These are phyloP conservation scores for Kurtzmaniella fragi DNA, from an alignment of 805 yeast species.

Conservation along the genomic window DNA sequence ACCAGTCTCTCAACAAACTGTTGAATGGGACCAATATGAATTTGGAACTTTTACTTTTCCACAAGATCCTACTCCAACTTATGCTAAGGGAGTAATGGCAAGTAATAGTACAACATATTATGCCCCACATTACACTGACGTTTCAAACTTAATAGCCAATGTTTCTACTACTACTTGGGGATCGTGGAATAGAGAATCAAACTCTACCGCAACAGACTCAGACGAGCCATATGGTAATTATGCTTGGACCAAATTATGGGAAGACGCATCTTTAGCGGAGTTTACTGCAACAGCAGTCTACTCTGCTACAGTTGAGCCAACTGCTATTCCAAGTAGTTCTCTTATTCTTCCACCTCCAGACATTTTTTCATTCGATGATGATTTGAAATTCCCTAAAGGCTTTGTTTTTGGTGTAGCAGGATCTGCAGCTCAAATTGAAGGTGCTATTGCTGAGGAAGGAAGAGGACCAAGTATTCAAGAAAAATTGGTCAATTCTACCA, in stretches of 20 bases:
- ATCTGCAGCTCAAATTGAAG: conserved; percentile 32
- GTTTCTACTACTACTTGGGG: conserved; percentile 15
- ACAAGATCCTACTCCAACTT: conserved; percentile 2
- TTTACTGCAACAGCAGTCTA: conserved; percentile 12
- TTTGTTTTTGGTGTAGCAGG: conserved; percentile 26
- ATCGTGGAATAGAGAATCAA: conserved; percentile 10
- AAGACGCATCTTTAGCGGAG: conserved; percentile 7
- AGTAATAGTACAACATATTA: conserved; percentile 4
- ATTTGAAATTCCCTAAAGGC: conserved; percentile 11
- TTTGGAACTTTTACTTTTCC: not conserved
- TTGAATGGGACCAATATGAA: no score
- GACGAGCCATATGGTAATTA: conserved; percentile 16
- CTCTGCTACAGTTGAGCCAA: conserved; percentile 13
- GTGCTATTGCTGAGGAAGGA: conserved; percentile 28
- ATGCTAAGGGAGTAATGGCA: conserved; percentile 2
- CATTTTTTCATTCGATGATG: conserved; percentile 8
- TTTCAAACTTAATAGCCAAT: conserved; percentile 1
- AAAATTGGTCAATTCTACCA: conserved; percentile 8
- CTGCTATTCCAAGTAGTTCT: conserved; percentile 11
- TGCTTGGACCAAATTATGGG: conserved; percentile 16
- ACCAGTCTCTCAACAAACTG: no score
- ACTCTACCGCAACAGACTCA: conserved; percentile 9
- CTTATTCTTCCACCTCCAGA: conserved; percentile 14
- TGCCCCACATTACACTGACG: conserved; percentile 6
- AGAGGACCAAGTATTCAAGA: conserved; percentile 27